Conservation (phyloP, 1,139 yeast species). For the Suhomyces terraborum region DNA sequence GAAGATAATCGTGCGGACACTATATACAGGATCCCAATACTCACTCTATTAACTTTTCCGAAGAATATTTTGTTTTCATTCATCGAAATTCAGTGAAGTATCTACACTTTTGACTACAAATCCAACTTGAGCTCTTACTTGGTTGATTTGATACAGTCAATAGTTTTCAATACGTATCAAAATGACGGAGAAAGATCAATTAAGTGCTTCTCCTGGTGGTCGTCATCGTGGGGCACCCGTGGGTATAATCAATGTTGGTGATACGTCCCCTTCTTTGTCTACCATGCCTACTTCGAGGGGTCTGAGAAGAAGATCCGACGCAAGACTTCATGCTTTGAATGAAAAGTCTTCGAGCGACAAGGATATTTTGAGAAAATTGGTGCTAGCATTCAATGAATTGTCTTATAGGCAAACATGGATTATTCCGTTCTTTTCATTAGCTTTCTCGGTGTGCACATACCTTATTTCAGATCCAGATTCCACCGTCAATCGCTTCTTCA, state of each 20-base stretch:
- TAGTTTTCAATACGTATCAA: neutral
- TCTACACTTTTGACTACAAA: neutral
- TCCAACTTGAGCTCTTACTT: neutral
- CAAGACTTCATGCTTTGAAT: slow-evolving; percentile 35
- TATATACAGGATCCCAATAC: too few species aligned
- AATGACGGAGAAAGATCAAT: slow-evolving; percentile 10
- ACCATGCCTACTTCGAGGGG: slow-evolving; percentile 47
- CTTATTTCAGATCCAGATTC: slow-evolving; percentile 54
- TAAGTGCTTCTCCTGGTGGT: slow-evolving; percentile 13
- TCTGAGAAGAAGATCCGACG: slow-evolving; percentile 35
- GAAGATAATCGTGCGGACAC: too few species aligned
- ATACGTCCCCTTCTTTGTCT: slow-evolving; percentile 52
- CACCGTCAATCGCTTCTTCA: slow-evolving; percentile 56
- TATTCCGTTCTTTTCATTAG: slow-evolving; percentile 57
- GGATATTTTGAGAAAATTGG: slow-evolving; percentile 51
- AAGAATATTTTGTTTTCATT: neutral
- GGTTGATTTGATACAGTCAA: neutral
- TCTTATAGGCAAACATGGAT: slow-evolving; percentile 79
- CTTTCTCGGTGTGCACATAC: slow-evolving; percentile 39
- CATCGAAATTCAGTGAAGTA: neutral
- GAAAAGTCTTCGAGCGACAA: slow-evolving; percentile 34
- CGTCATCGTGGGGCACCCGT: slow-evolving; percentile 57
- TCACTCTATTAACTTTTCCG: too few species aligned
- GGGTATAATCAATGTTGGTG: slow-evolving; percentile 61
- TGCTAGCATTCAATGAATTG: slow-evolving; percentile 60